These are phyloP conservation scores for Mucor circinelloides DNA, from an alignment of 371 early-diverging fungal species.

Conservation along the genomic window DNA sequence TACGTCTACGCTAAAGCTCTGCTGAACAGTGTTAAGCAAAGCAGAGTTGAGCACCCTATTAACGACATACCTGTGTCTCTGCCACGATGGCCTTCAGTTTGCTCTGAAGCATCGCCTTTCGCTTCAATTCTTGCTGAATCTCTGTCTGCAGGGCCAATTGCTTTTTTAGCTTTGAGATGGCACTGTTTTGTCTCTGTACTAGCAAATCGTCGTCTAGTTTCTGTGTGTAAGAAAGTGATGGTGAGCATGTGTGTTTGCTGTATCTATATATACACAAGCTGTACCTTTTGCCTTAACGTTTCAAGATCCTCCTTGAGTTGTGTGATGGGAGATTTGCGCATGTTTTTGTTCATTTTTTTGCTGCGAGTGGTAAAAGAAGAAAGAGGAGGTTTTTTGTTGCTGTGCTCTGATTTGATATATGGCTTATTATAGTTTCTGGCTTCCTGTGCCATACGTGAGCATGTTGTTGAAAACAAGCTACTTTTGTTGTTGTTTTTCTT, in stretches of 20 bases:
- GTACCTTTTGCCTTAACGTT: slow-evolving; percentile 14
- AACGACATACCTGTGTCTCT: slow-evolving; percentile 5
- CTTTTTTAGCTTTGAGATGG: slow-evolving; percentile 12
- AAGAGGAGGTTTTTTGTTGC: slow-evolving; percentile 2
- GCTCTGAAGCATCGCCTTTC: background rate
- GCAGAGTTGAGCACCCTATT: background rate
- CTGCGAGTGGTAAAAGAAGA: background rate
- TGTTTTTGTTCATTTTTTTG: background rate
- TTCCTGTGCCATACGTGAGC: slow-evolving; percentile 25
- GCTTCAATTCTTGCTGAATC: background rate
- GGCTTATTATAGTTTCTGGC: slow-evolving; percentile 17
- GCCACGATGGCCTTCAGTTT: background rate
- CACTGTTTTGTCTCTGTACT: slow-evolving; percentile 13
- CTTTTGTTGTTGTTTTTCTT: slow-evolving; percentile 17
- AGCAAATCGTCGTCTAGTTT: slow-evolving; percentile 7
- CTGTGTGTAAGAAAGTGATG: slow-evolving; percentile 1
- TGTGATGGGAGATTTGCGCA: slow-evolving; percentile 16
- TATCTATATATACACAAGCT: background rate
- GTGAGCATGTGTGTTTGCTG: background rate
- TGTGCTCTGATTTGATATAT: background rate
- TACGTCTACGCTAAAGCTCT: slow-evolving; percentile 1
- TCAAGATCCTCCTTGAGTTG: slow-evolving; percentile 20
- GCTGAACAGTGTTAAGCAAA: background rate
- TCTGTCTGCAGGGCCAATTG: background rate
- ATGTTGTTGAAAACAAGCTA: slow-evolving; percentile 19